These are phyloP conservation scores for Aureobasidium pullulans DNA, from an alignment of 2,329 filamentous ascomycete genomes.

Conservation along the genomic window DNA sequence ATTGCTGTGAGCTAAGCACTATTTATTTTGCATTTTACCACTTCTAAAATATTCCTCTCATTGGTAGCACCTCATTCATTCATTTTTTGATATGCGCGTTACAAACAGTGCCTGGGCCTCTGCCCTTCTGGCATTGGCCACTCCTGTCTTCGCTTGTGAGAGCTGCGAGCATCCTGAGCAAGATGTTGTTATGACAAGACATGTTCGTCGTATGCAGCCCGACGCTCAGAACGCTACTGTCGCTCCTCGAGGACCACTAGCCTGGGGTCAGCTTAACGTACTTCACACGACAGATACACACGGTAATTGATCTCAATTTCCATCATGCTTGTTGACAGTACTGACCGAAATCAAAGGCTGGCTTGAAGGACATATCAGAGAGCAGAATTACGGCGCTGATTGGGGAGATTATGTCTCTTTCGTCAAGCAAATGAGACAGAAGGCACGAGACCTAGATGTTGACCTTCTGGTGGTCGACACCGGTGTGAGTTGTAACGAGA, in stretches of 20 bases:
- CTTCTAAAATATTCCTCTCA: no score
- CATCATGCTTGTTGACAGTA: neutral
- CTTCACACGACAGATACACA: constrained; percentile 57
- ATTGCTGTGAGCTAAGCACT: neutral
- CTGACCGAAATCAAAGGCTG: constrained; percentile 24
- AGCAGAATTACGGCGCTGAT: constrained; percentile 57
- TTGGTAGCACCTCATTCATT: neutral
- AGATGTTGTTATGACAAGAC: constrained; percentile 34
- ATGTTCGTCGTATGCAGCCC: constrained; percentile 38
- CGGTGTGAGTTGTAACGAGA: constrained; percentile 26
- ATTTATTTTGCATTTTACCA: neutral
- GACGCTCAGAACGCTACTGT: constrained; percentile 34
- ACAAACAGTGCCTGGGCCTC: neutral
- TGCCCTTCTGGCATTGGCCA: neutral
- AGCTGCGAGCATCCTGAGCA: constrained; percentile 35
- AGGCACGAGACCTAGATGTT: constrained; percentile 49
- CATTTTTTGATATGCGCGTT: neutral
- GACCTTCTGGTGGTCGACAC: constrained; percentile 56
- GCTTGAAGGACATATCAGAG: constrained; percentile 41
- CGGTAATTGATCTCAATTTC: constrained; percentile 25
- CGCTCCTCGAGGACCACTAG: constrained; percentile 35
- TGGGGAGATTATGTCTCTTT: constrained; percentile 61
- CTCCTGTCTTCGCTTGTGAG: constrained; percentile 24
- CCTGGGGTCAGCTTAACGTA: constrained; percentile 62
- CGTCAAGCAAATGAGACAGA: constrained; percentile 51